These are phyloP conservation scores for Stephanodiscus minutulus DNA, from an alignment of 108 stramenopile species.

Conservation along the genomic window DNA sequence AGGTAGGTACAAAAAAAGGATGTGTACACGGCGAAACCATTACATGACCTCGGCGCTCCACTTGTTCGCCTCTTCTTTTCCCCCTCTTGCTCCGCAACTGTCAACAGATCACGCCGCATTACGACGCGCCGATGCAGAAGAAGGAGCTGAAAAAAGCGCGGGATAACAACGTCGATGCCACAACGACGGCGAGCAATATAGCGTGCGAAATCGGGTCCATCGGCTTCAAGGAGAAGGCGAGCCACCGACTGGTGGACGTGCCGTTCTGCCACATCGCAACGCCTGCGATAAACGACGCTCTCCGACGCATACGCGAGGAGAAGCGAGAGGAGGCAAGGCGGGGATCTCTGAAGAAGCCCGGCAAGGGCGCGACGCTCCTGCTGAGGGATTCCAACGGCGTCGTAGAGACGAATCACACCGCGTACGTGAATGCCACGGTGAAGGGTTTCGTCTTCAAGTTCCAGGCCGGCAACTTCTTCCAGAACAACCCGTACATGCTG, in stretches of 20 bases:
- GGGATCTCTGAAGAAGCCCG: slow-evolving; percentile 56
- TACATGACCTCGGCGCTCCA: no score
- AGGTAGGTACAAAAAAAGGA: no score
- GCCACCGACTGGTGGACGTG: slow-evolving; percentile 89
- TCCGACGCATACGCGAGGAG: slow-evolving; percentile 57
- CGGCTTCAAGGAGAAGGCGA: slow-evolving; percentile 83
- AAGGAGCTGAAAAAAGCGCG: slow-evolving; percentile 17
- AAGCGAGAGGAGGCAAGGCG: slow-evolving; percentile 46
- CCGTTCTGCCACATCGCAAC: slow-evolving; percentile 93
- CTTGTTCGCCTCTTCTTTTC: no score
- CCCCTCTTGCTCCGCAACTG: no score
- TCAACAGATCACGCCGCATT: slow-evolving; percentile 97
- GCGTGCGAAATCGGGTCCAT: slow-evolving; percentile 58
- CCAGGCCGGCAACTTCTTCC: slow-evolving; percentile 97
- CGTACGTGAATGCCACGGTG: slow-evolving; percentile 77
- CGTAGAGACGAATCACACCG: slow-evolving; percentile 86
- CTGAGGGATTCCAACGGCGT: slow-evolving; percentile 79
- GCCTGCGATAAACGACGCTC: slow-evolving; percentile 84
- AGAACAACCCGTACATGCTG: slow-evolving; percentile 94
- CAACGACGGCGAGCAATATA: background rate
- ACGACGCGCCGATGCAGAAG: slow-evolving; percentile 80
- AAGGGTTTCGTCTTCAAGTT: slow-evolving; percentile 72
- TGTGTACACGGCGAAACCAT: no score
- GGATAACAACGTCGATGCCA: background rate
- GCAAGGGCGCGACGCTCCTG: slow-evolving; percentile 88